These are phyloP conservation scores for Pseudocercospora macadamiae DNA, from an alignment of 2,329 filamentous ascomycete genomes.

Conservation along the genomic window DNA sequence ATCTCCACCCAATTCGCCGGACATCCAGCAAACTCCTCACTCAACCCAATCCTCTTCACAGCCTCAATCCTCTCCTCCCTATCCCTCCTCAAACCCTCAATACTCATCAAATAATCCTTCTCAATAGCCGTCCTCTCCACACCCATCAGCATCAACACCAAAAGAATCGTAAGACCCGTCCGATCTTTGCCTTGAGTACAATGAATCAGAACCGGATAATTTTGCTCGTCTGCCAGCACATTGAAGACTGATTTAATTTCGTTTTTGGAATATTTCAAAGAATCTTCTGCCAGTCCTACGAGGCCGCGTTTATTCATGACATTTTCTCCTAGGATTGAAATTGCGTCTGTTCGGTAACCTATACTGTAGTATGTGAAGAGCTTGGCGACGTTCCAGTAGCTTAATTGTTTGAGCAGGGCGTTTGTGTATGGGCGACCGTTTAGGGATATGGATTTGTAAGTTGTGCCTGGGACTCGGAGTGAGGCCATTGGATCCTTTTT, in stretches of 20 bases:
- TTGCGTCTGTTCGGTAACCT: conserved; percentile 70
- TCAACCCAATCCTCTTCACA: conserved; percentile 70
- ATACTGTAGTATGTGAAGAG: conserved; percentile 65
- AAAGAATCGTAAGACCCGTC: conserved; percentile 70
- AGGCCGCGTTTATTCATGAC: conserved; percentile 75
- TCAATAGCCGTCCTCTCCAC: conserved; percentile 64
- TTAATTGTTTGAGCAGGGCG: conserved; percentile 67
- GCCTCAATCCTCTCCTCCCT: conserved; percentile 67
- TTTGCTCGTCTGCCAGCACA: conserved; percentile 50
- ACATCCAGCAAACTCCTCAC: conserved; percentile 72
- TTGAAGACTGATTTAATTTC: conserved; percentile 62
- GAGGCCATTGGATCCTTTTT: conserved; percentile 47
- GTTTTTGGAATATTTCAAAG: conserved; percentile 66
- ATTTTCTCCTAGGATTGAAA: conserved; percentile 68
- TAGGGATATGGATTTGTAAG: conserved; percentile 70
- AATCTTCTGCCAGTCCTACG: conserved; percentile 69
- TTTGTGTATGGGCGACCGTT: conserved; percentile 73
- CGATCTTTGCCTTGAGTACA: conserved; percentile 91
- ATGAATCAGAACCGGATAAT: conserved; percentile 72
- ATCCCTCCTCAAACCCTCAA: conserved; percentile 63
- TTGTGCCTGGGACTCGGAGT: conserved; percentile 64
- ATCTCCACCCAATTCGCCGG: conserved; percentile 64
- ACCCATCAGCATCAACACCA: conserved; percentile 67
- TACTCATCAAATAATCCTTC: conserved; percentile 72
- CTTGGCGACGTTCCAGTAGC: conserved; percentile 67